A percentile compares a stretch with the other conserved stretches of the same genome.
Evolutionary conservation across 176 grass and related monocot genomes (phyloP).

Genomic region (Oropetium thomaeum): DNA sequence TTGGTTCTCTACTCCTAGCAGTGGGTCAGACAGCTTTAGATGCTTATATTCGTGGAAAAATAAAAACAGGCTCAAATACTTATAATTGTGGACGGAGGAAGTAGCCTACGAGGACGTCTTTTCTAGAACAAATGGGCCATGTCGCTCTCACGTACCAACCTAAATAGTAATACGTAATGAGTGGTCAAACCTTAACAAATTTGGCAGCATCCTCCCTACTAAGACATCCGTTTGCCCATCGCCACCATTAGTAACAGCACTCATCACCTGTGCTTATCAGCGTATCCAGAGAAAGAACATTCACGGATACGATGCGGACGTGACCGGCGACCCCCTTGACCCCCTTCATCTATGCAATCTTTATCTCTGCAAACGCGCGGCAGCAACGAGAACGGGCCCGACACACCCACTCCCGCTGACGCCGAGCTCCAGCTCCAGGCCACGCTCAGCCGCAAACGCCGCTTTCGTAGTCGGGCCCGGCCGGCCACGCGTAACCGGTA

Average conservation of each 20-base stretch:
- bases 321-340: too few species aligned
- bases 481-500: constrained; percentile 18
- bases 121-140: not conserved
- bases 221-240: not conserved
- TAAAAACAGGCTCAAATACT: too few species aligned
- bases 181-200: not conserved
- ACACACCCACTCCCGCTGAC: not conserved
- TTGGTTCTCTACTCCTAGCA: too few species aligned
- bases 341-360: constrained; percentile 14
- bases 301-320: constrained; percentile 22
- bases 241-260: not conserved
- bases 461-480: constrained; percentile 28
- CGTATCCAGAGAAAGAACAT: constrained; percentile 32
- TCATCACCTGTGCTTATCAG: not conserved
- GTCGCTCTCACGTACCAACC: not conserved
- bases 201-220: not conserved
- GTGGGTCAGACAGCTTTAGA: too few species aligned
- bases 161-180: not conserved
- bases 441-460: constrained; percentile 26
- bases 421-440: constrained; percentile 18
- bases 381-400: not conserved
- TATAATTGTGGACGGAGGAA: too few species aligned
- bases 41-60: too few species aligned
- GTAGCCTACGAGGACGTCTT: not conserved
- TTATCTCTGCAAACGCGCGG: constrained; percentile 12